These are phyloP conservation scores for Suillus weaverae DNA, from an alignment of 768 basidiomycete species.

Conservation along the genomic window DNA sequence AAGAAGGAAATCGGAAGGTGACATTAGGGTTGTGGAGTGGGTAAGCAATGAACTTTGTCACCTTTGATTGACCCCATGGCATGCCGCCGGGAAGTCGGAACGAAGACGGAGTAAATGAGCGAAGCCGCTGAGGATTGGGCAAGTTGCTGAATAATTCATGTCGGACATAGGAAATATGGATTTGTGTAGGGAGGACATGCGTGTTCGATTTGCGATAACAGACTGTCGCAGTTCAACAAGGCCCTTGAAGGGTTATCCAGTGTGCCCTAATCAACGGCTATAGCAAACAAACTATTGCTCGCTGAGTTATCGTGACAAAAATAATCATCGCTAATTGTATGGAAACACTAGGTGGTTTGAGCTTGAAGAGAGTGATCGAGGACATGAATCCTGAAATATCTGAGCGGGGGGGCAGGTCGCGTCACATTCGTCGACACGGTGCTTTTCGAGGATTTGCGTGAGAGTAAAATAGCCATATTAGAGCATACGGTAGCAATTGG, in stretches of 20 bases:
- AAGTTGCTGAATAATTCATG: neutral
- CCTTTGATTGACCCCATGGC: conserved; percentile 5
- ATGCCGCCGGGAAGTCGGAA: conserved; percentile 18
- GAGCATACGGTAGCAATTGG: conserved; percentile 10
- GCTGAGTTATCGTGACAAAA: conserved; percentile 20
- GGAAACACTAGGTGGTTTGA: conserved; percentile 5
- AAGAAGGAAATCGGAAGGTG: neutral
- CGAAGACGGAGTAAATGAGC: conserved; percentile 6
- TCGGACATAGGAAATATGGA: neutral
- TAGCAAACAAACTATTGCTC: conserved; percentile 1
- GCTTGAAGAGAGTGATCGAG: conserved; percentile 14
- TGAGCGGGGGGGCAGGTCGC: conserved; percentile 9
- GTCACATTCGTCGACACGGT: conserved; percentile 29
- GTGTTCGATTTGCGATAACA: neutral
- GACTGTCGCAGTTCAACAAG: neutral
- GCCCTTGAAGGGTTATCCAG: conserved; percentile 2
- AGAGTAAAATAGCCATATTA: conserved; percentile 17
- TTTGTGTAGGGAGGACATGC: neutral
- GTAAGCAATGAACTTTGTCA: conserved; percentile 7
- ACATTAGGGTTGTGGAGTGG: conserved; percentile 13
- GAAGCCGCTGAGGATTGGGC: neutral
- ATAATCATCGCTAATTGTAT: conserved; percentile 20
- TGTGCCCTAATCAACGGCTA: conserved; percentile 11
- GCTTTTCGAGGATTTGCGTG: conserved; percentile 30
- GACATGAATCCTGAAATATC: conserved; percentile 29